A percentile compares a stretch with the other conserved stretches of the same genome.
Conservation (phyloP, 2,329 filamentous ascomycete genomes). For the Scedosporium apiospermum region DNA sequence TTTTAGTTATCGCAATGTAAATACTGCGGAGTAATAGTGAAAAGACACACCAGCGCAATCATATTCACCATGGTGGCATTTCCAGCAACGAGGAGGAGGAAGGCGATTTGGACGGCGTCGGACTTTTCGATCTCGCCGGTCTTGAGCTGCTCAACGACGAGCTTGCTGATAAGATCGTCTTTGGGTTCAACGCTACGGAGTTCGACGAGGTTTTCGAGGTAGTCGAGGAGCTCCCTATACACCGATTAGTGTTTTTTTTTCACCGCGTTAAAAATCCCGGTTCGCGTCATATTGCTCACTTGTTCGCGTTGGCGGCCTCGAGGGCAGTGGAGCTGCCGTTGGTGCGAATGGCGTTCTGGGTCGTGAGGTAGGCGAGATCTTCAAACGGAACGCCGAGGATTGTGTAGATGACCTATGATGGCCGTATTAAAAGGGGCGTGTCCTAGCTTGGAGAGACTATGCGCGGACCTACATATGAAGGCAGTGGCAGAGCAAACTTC, state of each 20-base stretch:
- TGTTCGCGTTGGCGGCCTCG: slow-evolving; percentile 34
- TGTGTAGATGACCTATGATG: slow-evolving; percentile 34
- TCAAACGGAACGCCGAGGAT: slow-evolving; percentile 38
- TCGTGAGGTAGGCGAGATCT: slow-evolving; percentile 34
- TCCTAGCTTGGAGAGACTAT: neutral
- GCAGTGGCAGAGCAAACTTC: slow-evolving; percentile 35
- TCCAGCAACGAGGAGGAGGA: slow-evolving; percentile 38
- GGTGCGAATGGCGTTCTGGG: slow-evolving; percentile 34
- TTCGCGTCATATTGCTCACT: slow-evolving; percentile 15
- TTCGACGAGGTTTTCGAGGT: slow-evolving; percentile 33
- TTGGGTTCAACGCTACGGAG: slow-evolving; percentile 26
- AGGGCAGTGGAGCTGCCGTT: slow-evolving; percentile 36
- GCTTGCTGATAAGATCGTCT: slow-evolving; percentile 35
- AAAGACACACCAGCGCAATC: slow-evolving; percentile 30
- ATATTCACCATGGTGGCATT: slow-evolving; percentile 44
- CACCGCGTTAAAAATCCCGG: neutral
- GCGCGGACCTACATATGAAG: slow-evolving; percentile 28
- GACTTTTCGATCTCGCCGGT: slow-evolving; percentile 27
- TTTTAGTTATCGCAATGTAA: neutral
- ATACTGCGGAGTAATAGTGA: neutral
- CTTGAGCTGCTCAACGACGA: slow-evolving; percentile 30
- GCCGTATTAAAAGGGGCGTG: slow-evolving; percentile 16
- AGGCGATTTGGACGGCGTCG: slow-evolving; percentile 36
- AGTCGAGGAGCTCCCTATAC: slow-evolving; percentile 29
- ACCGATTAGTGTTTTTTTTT: neutral